phyloP scores from a whole-genome alignment of 2,329 filamentous ascomycete species.

The Beauveria sp. region DNA sequence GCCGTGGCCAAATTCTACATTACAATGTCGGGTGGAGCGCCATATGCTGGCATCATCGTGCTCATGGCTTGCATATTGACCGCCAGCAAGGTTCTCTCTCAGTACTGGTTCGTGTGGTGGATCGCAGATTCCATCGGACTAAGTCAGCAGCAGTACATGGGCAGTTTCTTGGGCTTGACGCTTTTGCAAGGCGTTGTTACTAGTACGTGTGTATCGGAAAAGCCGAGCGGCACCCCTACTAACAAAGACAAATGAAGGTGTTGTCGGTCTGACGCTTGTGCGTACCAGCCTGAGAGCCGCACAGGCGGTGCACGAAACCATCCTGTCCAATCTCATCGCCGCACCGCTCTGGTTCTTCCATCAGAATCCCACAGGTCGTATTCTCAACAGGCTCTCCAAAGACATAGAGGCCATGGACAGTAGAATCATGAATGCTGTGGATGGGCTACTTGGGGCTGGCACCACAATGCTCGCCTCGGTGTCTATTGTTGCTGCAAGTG shows the following conservation, averaged over 20 bases:
- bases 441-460: not conserved
- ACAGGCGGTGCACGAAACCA: not conserved
- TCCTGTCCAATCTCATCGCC: not conserved
- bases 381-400: conserved; percentile 4
- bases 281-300: conserved; percentile 2
- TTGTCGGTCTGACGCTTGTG: not conserved
- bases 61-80: not conserved
- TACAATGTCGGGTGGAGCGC: not conserved
- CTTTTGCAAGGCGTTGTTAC: not conserved
- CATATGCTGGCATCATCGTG: not conserved
- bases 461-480: conserved; percentile 6
- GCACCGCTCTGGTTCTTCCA: conserved; percentile 10
- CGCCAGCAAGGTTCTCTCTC: not conserved
- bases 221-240: too few relatives aligned
- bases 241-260: too few relatives aligned
- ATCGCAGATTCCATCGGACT: not conserved
- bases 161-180: not conserved
- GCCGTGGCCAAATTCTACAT: conserved; percentile 1
- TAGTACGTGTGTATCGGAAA: not conserved
- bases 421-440: conserved; percentile 5
- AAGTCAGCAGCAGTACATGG: conserved; percentile 1
- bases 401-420: conserved; percentile 7
- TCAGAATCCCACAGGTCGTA: conserved; percentile 1
- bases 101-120: conserved; percentile 11
- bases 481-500: not conserved